Conservation (phyloP, 2,329 filamentous ascomycete species). For the Aspergillus pseudoglaucus region DNA sequence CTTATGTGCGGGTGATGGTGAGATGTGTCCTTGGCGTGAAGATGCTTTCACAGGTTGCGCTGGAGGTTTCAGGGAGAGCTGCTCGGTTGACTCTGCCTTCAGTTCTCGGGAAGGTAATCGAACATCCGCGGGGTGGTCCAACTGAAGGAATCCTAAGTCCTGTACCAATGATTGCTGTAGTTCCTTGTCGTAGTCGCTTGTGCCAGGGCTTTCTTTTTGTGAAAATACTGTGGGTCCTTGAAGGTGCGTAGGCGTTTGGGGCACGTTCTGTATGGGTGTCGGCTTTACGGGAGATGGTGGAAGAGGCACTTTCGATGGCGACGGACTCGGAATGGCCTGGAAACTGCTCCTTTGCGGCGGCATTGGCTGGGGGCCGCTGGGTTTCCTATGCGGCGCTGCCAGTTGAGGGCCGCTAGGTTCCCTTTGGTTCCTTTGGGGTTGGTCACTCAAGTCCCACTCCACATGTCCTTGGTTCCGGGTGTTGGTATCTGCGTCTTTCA, state of each 20-base stretch:
- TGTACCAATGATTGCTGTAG: conserved; percentile 37
- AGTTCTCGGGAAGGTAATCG: conserved; percentile 10
- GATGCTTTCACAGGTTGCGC: too few relatives aligned
- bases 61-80: conserved; percentile 22
- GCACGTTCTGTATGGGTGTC: conserved; percentile 44
- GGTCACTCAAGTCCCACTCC: conserved; percentile 27
- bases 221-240: conserved; percentile 33
- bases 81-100: conserved; percentile 8
- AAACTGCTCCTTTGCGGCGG: conserved; percentile 47
- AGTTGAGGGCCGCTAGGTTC: conserved; percentile 12
- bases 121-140: conserved; percentile 22
- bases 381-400: background rate
- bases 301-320: conserved; percentile 56
- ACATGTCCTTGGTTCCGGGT: conserved; percentile 50
- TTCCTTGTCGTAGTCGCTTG: conserved; percentile 36
- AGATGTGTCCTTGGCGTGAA: conserved; percentile 23
- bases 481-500: conserved; percentile 79
- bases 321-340: conserved; percentile 29
- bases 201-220: conserved; percentile 30
- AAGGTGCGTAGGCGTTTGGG: conserved; percentile 43
- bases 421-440: conserved; percentile 12
- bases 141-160: conserved; percentile 35
- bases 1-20: conserved; percentile 14
- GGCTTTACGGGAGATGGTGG: conserved; percentile 54
- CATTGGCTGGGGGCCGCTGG: conserved; percentile 47